A percentile compares a stretch with the other conserved stretches of the same genome.
Conservation (phyloP, 2,329 filamentous ascomycete genomes). For the Scedosporium apiospermum region DNA sequence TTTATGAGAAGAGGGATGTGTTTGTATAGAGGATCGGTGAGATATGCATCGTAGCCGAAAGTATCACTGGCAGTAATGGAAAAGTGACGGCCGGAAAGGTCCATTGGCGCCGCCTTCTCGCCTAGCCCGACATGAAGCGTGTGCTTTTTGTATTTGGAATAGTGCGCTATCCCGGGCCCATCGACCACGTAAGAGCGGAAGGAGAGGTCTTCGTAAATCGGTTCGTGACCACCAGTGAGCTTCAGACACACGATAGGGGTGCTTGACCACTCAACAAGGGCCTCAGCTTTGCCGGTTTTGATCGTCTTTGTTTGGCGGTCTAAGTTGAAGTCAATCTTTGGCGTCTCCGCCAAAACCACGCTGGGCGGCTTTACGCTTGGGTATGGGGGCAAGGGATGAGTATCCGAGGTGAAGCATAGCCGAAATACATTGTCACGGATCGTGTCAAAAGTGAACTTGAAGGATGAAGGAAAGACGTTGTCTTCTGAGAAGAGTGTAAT, state of each 20-base stretch:
- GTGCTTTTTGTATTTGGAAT: conserved; percentile 51
- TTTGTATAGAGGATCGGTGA: conserved; percentile 66
- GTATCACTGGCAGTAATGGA: conserved; percentile 60
- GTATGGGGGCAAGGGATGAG: conserved; percentile 55
- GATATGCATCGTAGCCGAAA: conserved; percentile 64
- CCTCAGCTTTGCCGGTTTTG: conserved; percentile 36
- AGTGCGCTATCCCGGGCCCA: conserved; percentile 44
- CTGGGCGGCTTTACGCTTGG: conserved; percentile 45
- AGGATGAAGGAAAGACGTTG: conserved; percentile 25
- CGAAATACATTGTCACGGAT: conserved; percentile 55
- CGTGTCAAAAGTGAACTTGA: conserved; percentile 54
- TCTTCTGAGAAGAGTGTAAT: neutral
- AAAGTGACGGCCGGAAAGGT: conserved; percentile 58
- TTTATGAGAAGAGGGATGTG: conserved; percentile 66
- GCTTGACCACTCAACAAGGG: conserved; percentile 48
- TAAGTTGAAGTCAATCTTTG: conserved; percentile 20
- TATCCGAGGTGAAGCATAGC: conserved; percentile 53
- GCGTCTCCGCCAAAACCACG: conserved; percentile 18
- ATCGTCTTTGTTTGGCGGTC: conserved; percentile 29
- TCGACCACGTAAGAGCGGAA: conserved; percentile 53
- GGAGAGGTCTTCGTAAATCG: conserved; percentile 53
- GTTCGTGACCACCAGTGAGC: conserved; percentile 35
- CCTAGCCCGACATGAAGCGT: conserved; percentile 62
- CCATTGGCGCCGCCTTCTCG: conserved; percentile 65
- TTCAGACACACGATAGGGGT: conserved; percentile 48